Evolutionary conservation across 306 rosid genomes (phyloP).

Genomic region (Acmispon strigosus): DNA sequence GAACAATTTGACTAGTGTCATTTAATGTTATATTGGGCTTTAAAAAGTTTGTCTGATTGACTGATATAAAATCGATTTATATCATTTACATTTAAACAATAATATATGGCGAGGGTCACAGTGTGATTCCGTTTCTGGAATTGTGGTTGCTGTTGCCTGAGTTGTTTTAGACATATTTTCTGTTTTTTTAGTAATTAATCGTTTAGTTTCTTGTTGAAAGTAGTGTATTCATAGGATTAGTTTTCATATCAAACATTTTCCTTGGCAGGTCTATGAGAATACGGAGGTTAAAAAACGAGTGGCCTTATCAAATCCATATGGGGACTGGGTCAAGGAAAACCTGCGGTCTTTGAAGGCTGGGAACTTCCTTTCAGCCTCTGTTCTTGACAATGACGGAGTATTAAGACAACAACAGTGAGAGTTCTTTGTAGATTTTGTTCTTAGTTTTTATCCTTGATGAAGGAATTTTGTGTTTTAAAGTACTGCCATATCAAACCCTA

Average conservation of each 20-base stretch:
- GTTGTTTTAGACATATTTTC: background rate
- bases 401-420: constrained; percentile 95
- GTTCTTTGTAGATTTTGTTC: constrained; percentile 20
- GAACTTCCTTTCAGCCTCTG: constrained; percentile 69
- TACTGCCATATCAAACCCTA: constrained; percentile 11
- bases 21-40: constrained; percentile 5
- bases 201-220: background rate
- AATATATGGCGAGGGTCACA: background rate
- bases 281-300: constrained; percentile 92
- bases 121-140: constrained; percentile 14
- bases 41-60: background rate
- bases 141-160: background rate
- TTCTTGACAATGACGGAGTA: constrained; percentile 70
- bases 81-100: background rate
- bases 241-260: constrained; percentile 22
- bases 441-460: constrained; percentile 4
- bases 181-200: background rate
- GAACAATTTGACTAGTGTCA: background rate
- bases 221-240: background rate
- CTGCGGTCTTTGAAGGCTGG: constrained; percentile 65
- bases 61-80: background rate
- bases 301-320: constrained; percentile 81
- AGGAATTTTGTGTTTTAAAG: constrained; percentile 7
- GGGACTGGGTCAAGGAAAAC: constrained; percentile 85
- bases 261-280: constrained; percentile 88